phyloP scores from a whole-genome alignment of 2,329 filamentous ascomycete species.

The Diaporthe sp. region DNA sequence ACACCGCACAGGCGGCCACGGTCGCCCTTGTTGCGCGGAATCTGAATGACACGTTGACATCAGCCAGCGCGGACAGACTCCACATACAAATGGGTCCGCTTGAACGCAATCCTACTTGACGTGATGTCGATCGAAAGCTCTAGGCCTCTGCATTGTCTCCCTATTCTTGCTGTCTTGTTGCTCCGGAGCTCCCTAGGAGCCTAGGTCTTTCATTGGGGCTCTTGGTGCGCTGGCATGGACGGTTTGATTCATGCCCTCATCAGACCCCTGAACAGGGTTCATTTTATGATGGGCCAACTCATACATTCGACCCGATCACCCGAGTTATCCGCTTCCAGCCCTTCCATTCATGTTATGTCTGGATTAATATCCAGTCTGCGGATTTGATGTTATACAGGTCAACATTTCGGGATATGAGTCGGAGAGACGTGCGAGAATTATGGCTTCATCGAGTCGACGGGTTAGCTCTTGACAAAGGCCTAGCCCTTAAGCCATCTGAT shows the following conservation, averaged over 20 bases:
- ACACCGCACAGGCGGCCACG: background rate
- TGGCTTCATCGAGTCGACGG: background rate
- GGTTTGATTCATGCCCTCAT: background rate
- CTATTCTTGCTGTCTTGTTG: background rate
- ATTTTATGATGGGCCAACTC: background rate
- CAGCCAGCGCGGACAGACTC: background rate
- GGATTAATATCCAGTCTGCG: no score
- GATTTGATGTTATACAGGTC: background rate
- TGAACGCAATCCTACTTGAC: background rate
- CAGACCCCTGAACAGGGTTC: background rate
- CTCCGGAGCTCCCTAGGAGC: background rate
- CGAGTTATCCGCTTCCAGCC: background rate
- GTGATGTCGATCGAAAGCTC: conserved; percentile 4
- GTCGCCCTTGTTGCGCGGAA: conserved; percentile 10
- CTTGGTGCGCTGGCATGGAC: background rate
- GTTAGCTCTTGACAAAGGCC: rapidly evolving
- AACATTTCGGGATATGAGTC: background rate
- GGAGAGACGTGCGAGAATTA: background rate
- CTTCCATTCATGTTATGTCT: background rate
- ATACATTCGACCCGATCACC: background rate
- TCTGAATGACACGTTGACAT: conserved; percentile 18
- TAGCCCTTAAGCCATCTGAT: no score
- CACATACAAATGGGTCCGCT: conserved; percentile 13
- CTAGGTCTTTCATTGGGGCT: no score
- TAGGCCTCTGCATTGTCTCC: background rate